Evolutionary conservation across 2,329 filamentous ascomycete genomes (phyloP), one percentile per base, ranked within the genome.

Genomic region (Aureobasidium sp.): DNA sequence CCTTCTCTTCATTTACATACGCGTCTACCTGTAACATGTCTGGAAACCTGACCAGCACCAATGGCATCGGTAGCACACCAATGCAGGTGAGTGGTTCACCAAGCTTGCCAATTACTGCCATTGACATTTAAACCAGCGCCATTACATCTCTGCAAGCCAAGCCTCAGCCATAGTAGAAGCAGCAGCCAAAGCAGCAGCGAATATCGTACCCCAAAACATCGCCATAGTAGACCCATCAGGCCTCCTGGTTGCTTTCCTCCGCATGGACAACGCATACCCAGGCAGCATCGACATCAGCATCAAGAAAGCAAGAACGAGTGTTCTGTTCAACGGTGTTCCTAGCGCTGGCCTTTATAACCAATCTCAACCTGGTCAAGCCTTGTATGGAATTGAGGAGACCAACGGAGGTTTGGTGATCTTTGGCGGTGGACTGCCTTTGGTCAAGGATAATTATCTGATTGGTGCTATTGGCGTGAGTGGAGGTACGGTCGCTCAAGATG

Each of bases 231-330:
- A 71, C 44, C 68, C 69, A 15, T 68, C 66, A 1, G 66, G 65
- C 27, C 64, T 66, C n/a, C 65, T 71, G 23, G 68, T 71, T 36
- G 70, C 67, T 6, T 70, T 71, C 64, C 62, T 70, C 15, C 66
- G 68, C 27, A 71, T 69, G 67, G 69, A 71, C 60, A 69, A 70
- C 58, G 67, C 69, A 29, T 70, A 65, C 59, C 66, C 70, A 20
- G 66, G 63, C 42, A 68, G 64, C 46, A 66, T 69, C 39, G 68
- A 71, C 57, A 70, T 71, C 42, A 66, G 62, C 47, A 68, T 67
- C 42, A 70, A 70, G 62, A 70, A 71, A 56, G 69, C 70, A 10
- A 66, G 68, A 51, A 70, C 68, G 1, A 66, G 68, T 5, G 66
- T 66, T 5, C 51, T 67, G 27, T 70, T 70, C 66, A 71, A 71